phyloP scores from a whole-genome alignment of 345 rosid species.

The Camelina laxa region DNA sequence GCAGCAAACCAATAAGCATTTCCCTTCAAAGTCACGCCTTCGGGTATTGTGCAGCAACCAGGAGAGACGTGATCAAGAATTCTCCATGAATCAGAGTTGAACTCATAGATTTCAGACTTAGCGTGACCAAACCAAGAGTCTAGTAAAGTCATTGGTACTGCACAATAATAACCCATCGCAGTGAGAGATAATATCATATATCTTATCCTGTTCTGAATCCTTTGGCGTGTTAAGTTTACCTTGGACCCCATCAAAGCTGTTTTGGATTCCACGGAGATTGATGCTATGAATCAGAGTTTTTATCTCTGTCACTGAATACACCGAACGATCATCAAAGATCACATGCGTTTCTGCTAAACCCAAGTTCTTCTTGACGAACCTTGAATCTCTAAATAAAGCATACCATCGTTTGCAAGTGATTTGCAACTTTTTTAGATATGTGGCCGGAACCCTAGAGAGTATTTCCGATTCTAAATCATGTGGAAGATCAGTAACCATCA shows the following conservation, averaged over 20 bases:
- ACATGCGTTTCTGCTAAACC: background rate
- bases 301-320: background rate
- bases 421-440: too few relatives aligned
- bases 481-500: background rate
- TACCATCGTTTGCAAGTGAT: too few relatives aligned
- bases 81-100: conserved; percentile 9
- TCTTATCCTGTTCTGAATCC: background rate
- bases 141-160: background rate
- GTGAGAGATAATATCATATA: background rate
- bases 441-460: too few relatives aligned
- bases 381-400: too few relatives aligned
- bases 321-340: background rate
- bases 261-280: conserved; percentile 4
- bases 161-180: conserved; percentile 1
- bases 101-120: conserved; percentile 1
- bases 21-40: background rate
- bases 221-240: too few relatives aligned
- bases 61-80: background rate
- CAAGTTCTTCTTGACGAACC: background rate
- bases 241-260: background rate
- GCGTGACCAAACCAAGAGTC: background rate
- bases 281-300: background rate
- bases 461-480: background rate
- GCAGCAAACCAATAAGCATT: background rate
- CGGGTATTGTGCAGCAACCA: too few relatives aligned